A percentile compares a stretch with the other conserved stretches of the same genome.
These are phyloP conservation scores for Omphalea diandra DNA, from an alignment of 441 rosid species.

Conservation along the genomic window DNA sequence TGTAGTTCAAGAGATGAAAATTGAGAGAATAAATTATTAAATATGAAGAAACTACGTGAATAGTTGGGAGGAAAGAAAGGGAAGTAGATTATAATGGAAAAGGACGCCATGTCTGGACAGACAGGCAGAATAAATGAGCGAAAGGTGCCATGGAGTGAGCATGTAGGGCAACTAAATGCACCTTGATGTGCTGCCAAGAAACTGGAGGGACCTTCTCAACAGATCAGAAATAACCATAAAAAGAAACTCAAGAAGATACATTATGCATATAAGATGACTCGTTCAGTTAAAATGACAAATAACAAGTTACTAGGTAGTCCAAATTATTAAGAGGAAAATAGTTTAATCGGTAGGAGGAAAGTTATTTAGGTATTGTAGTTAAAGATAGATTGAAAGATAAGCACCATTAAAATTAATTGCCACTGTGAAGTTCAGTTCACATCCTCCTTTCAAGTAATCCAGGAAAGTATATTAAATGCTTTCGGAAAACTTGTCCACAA, in stretches of 20 bases:
- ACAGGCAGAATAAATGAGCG: no score
- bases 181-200: background rate
- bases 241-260: slow-evolving; percentile 15
- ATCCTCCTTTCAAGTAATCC: slow-evolving; percentile 82
- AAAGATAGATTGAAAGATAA: slow-evolving; percentile 17
- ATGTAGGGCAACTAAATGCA: slow-evolving; percentile 1
- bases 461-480: slow-evolving; percentile 67
- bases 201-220: background rate
- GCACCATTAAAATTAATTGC: slow-evolving; percentile 96
- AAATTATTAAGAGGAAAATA: slow-evolving; percentile 8
- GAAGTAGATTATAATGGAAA: no score
- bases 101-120: no score
- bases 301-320: background rate
- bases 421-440: slow-evolving; percentile 89
- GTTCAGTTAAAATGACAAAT: background rate
- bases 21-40: background rate
- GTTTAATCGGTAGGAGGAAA: no score
- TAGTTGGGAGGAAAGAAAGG: no score
- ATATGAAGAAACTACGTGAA: background rate
- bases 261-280: slow-evolving; percentile 2
- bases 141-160: no score
- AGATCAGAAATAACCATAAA: slow-evolving; percentile 5
- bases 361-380: slow-evolving; percentile 1
- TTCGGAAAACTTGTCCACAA: slow-evolving; percentile 68
- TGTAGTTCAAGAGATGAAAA: background rate